These are phyloP conservation scores for Boletellus emodensis DNA, from an alignment of 768 basidiomycete genomes.

Conservation along the genomic window DNA sequence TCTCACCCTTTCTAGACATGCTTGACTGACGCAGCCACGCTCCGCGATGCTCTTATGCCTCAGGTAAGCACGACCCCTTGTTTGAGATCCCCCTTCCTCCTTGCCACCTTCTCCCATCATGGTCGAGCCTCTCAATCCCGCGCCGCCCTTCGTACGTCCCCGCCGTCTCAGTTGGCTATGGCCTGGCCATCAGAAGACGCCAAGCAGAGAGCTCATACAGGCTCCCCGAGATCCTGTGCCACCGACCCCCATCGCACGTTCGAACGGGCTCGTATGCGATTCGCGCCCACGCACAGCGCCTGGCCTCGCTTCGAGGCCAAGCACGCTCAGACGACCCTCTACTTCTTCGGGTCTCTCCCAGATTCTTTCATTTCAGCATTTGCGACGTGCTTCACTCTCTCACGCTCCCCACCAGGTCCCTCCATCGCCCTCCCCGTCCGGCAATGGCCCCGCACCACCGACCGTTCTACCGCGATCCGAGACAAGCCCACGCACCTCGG, in stretches of 20 bases:
- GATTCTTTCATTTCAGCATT: conserved; percentile 23
- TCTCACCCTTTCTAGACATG: conserved; percentile 25
- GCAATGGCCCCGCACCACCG: conserved; percentile 7
- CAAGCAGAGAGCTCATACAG: conserved; percentile 14
- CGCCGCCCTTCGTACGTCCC: conserved; percentile 8
- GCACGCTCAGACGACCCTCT: conserved; percentile 21
- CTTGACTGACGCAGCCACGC: conserved; percentile 31
- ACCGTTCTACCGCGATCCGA: conserved; percentile 32
- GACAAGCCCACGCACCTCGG: conserved; percentile 32
- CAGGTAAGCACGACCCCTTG: conserved; percentile 30
- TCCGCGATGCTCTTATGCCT: conserved; percentile 19
- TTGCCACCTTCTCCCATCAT: conserved; percentile 15
- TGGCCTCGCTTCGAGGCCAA: conserved; percentile 16
- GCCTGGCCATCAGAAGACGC: conserved; percentile 22
- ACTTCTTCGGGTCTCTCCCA: conserved; percentile 19
- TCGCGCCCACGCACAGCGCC: conserved; percentile 3
- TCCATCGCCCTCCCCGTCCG: conserved; percentile 4
- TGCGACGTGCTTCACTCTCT: conserved; percentile 15
- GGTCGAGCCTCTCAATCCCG: conserved; percentile 16
- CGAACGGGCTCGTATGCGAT: conserved; percentile 1
- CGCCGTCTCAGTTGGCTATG: conserved; percentile 29
- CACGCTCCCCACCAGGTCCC: conserved; percentile 17
- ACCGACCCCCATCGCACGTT: conserved; percentile 15
- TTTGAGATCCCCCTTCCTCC: conserved; percentile 10
- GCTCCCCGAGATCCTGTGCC: conserved; percentile 15